Conservation (phyloP, 2,329 filamentous ascomycete genomes). For the Lanzia echinophila region DNA sequence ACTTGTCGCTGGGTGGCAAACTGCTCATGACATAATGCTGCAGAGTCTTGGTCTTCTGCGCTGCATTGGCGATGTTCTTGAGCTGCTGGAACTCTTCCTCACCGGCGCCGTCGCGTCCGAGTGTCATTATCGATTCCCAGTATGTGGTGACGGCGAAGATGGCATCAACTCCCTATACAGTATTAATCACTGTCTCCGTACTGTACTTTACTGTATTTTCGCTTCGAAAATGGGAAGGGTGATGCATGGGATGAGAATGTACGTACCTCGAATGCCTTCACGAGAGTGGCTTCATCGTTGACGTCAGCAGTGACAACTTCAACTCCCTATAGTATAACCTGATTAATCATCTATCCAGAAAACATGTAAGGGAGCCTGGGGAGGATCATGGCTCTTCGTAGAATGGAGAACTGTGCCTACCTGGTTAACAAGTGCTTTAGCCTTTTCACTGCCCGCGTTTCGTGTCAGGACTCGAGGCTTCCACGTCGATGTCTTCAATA, state of each 20-base stretch:
- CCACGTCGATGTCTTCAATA: background rate
- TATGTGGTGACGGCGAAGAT: constrained; percentile 53
- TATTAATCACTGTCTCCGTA: background rate
- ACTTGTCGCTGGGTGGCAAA: constrained; percentile 31
- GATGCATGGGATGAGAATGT: too few relatives aligned
- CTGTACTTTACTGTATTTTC: background rate
- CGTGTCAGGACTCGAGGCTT: constrained; percentile 42
- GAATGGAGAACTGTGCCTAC: too few relatives aligned
- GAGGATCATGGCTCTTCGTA: too few relatives aligned
- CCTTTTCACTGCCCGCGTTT: constrained; percentile 32
- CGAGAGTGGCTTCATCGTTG: constrained; percentile 33
- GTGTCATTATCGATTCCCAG: constrained; percentile 42
- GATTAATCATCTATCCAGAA: too few relatives aligned
- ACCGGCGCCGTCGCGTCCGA: constrained; percentile 30
- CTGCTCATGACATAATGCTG: constrained; percentile 40
- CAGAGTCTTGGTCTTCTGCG: constrained; percentile 35
- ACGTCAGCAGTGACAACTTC: constrained; percentile 40
- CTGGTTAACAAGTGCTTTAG: constrained; percentile 31
- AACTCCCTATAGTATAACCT: too few relatives aligned
- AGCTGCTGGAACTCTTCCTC: constrained; percentile 37
- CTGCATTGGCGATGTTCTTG: constrained; percentile 39
- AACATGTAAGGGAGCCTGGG: too few relatives aligned
- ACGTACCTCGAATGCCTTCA: constrained; percentile 34
- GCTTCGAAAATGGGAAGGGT: background rate
- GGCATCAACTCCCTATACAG: constrained; percentile 34